Percentiles rank a stretch among this genome's conserved stretches.
phyloP scores from a whole-genome alignment of 2,329 filamentous ascomycete genomes.

The Xylariaceae sp. region DNA sequence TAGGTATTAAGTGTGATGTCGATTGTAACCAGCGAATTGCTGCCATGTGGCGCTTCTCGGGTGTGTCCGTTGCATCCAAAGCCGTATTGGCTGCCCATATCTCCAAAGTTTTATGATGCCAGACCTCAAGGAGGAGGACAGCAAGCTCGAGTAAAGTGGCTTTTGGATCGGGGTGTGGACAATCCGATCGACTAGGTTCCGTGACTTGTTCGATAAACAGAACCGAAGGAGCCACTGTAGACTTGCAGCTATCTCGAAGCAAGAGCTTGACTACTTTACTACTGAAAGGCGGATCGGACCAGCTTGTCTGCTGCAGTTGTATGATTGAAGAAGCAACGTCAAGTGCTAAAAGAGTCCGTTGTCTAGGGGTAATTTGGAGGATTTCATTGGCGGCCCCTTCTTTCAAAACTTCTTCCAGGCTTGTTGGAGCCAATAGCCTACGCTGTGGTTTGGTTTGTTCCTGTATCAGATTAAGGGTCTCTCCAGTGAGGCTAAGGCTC shows the following conservation, averaged over 20 bases:
- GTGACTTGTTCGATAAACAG: conserved; percentile 14
- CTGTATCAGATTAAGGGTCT: not conserved
- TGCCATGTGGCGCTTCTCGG: not conserved
- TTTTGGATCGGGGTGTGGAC: conserved; percentile 15
- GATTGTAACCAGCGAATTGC: conserved; percentile 2
- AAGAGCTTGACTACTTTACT: conserved; percentile 9
- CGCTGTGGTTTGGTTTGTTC: not conserved
- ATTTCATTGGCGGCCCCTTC: no score
- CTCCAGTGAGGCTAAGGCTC: not conserved
- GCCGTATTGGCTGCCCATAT: not conserved
- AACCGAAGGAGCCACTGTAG: not conserved
- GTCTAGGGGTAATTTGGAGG: conserved; percentile 1
- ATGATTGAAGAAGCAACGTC: conserved; percentile 16
- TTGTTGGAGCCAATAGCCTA: not conserved
- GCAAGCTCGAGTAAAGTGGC: conserved; percentile 33
- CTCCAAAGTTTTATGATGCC: conserved; percentile 31
- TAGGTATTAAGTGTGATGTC: not conserved
- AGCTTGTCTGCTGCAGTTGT: conserved; percentile 12
- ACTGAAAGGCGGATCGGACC: conserved; percentile 10
- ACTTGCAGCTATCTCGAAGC: not conserved
- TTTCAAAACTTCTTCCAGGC: not conserved
- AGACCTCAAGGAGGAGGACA: conserved; percentile 36
- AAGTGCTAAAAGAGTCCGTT: conserved; percentile 3
- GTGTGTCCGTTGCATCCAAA: not conserved
- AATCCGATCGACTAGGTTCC: not conserved